Evolutionary conservation across 345 rosid genomes (phyloP).

Genomic region (Orychophragmus violaceus): DNA sequence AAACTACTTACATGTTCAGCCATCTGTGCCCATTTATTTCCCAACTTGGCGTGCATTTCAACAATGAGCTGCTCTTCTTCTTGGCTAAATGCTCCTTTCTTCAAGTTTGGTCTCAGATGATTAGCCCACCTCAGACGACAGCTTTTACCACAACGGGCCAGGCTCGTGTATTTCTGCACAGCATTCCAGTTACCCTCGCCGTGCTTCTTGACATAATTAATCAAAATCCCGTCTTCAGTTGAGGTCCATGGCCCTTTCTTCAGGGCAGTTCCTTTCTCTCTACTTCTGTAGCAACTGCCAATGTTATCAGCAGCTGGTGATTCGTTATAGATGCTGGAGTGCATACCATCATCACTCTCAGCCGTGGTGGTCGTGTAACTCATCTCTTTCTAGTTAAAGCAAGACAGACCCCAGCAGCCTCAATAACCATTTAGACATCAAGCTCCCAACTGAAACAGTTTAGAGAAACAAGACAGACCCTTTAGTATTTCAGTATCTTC

Average conservation of each 20-base stretch:
- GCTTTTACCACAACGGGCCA: slow-evolving; percentile 95
- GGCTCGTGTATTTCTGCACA: slow-evolving; percentile 84
- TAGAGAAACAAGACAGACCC: slow-evolving; percentile 18
- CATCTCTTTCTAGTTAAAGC: slow-evolving; percentile 48
- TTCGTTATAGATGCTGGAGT: slow-evolving; percentile 46
- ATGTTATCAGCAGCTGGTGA: slow-evolving; percentile 44
- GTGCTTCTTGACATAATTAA: slow-evolving; percentile 90
- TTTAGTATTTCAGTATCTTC: neutral
- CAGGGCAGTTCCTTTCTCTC: slow-evolving; percentile 43
- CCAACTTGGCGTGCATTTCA: slow-evolving; percentile 91
- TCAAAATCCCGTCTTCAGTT: slow-evolving; percentile 78
- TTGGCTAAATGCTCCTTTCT: slow-evolving; percentile 91
- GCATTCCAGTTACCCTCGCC: slow-evolving; percentile 99
- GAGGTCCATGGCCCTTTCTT: slow-evolving; percentile 99
- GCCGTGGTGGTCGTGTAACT: slow-evolving; percentile 34
- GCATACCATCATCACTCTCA: slow-evolving; percentile 58
- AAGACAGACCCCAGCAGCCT: slow-evolving; percentile 31
- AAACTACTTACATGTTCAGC: slow-evolving; percentile 89
- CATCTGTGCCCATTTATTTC: slow-evolving; percentile 99
- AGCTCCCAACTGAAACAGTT: slow-evolving; percentile 37
- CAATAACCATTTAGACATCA: slow-evolving; percentile 37
- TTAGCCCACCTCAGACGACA: slow-evolving; percentile 98
- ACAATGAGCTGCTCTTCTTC: slow-evolving; percentile 89
- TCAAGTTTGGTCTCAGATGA: slow-evolving; percentile 93
- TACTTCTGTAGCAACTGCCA: slow-evolving; percentile 38